Conservation (phyloP, 768 basidiomycete genomes). For the Mycena latifolia region DNA sequence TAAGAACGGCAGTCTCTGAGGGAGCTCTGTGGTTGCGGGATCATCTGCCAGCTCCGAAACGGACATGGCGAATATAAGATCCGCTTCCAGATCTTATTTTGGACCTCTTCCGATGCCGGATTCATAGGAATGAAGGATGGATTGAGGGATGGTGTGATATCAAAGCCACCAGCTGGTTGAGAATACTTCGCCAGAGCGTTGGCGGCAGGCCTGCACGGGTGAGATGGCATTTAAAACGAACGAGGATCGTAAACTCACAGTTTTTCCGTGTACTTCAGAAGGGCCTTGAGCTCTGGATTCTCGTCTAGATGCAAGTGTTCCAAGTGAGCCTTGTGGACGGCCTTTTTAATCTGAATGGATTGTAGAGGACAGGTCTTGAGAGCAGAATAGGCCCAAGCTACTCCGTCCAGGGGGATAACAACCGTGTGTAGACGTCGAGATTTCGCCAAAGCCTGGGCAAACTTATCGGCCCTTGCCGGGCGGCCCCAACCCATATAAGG, state of each 20-base stretch:
- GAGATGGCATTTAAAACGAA: neutral
- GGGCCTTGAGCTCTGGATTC: neutral
- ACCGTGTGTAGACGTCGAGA: neutral
- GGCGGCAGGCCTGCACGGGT: neutral
- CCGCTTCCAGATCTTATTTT: too few relatives aligned
- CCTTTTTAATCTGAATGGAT: slow-evolving; percentile 1
- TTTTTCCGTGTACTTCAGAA: neutral
- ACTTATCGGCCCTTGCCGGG: neutral
- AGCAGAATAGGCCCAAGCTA: neutral
- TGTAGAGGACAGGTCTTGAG: slow-evolving; percentile 16
- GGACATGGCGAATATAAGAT: too few relatives aligned
- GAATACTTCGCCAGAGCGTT: neutral
- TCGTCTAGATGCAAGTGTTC: neutral
- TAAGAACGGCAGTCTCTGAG: slow-evolving; percentile 1
- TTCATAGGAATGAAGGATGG: too few relatives aligned
- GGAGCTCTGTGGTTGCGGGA: neutral
- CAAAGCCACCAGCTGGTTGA: neutral
- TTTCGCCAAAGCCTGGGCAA: neutral
- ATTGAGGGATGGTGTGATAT: slow-evolving; percentile 9
- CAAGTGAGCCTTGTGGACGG: neutral
- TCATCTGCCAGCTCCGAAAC: too few relatives aligned
- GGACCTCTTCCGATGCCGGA: too few relatives aligned
- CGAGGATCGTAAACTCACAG: too few relatives aligned
- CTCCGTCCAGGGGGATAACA: neutral
- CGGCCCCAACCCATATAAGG: neutral